Conservation (phyloP, 2,329 filamentous ascomycete genomes). For the Gliomastix tumulicola region DNA sequence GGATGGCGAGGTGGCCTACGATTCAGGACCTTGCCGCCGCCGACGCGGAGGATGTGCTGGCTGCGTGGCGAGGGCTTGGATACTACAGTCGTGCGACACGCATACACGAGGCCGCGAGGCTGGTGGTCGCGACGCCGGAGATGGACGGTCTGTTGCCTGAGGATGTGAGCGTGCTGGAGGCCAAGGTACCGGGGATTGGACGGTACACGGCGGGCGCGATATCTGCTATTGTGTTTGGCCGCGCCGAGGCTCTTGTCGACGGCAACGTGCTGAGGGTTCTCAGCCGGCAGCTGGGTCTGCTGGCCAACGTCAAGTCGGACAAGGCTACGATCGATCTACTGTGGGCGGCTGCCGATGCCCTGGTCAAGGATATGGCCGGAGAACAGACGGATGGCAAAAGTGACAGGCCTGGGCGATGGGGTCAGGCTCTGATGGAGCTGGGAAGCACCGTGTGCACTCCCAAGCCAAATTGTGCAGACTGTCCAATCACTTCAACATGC, state of each 20-base stretch:
- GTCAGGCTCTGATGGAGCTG: constrained; percentile 59
- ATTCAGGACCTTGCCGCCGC: constrained; percentile 49
- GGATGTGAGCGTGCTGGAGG: constrained; percentile 34
- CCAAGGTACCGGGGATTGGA: constrained; percentile 51
- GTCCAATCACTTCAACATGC: constrained; percentile 44
- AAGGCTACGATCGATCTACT: constrained; percentile 43
- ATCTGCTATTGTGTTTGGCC: constrained; percentile 55
- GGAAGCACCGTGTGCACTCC: constrained; percentile 57
- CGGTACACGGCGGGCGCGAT: constrained; percentile 58
- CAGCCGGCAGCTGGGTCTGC: constrained; percentile 51
- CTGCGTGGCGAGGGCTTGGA: constrained; percentile 53
- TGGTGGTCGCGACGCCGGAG: constrained; percentile 32
- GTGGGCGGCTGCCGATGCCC: constrained; percentile 50
- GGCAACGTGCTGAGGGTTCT: constrained; percentile 57
- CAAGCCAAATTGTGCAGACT: constrained; percentile 46
- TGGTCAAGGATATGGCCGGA: constrained; percentile 43
- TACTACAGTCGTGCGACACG: constrained; percentile 59
- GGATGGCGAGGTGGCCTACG: constrained; percentile 55
- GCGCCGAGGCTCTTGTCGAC: constrained; percentile 53
- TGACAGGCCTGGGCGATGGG: constrained; percentile 52
- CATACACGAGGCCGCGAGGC: constrained; percentile 48
- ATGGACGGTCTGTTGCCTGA: constrained; percentile 43
- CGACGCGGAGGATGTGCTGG: constrained; percentile 45
- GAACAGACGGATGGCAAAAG: constrained; percentile 20
- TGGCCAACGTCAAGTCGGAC: constrained; percentile 49